Conservation (phyloP, 495 filamentous ascomycete species). For the Astrothelium macrocarpum region DNA sequence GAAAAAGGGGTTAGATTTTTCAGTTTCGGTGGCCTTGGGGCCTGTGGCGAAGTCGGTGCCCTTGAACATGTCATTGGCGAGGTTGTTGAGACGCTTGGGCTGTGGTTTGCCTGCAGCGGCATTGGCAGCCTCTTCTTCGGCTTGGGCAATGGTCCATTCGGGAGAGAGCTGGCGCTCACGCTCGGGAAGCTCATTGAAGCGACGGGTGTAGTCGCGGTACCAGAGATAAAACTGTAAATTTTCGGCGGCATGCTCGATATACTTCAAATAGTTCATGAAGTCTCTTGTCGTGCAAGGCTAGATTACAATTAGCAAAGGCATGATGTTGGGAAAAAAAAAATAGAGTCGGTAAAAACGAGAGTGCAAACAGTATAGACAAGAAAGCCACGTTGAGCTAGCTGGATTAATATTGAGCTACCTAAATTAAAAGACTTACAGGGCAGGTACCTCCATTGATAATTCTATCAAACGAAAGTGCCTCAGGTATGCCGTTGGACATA, state of each 20-base stretch:
- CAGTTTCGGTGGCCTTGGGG: slow-evolving; percentile 29
- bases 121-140: slow-evolving; percentile 36
- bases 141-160: slow-evolving; percentile 51
- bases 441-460: slow-evolving; percentile 66
- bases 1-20: slow-evolving; percentile 43
- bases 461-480: slow-evolving; percentile 58
- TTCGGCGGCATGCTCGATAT: slow-evolving; percentile 64
- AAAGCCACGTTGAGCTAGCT: background rate
- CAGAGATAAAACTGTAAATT: slow-evolving; percentile 76
- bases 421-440: slow-evolving; percentile 46
- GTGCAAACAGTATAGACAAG: background rate
- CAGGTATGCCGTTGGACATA: slow-evolving; percentile 49
- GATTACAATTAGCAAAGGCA: slow-evolving; percentile 6
- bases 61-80: slow-evolving; percentile 42
- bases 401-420: background rate
- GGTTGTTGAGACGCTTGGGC: slow-evolving; percentile 28
- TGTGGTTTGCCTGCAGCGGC: slow-evolving; percentile 16
- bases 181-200: slow-evolving; percentile 46
- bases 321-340: background rate
- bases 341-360: background rate
- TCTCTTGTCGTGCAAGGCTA: slow-evolving; percentile 66
- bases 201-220: slow-evolving; percentile 54
- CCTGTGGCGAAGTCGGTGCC: slow-evolving; percentile 47
- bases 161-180: slow-evolving; percentile 48
- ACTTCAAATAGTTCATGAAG: slow-evolving; percentile 72